Percentiles rank a stretch among this genome's conserved stretches.
These are phyloP conservation scores for Trebouxia sp. DNA, from an alignment of 139 green algal genomes.

Conservation along the genomic window DNA sequence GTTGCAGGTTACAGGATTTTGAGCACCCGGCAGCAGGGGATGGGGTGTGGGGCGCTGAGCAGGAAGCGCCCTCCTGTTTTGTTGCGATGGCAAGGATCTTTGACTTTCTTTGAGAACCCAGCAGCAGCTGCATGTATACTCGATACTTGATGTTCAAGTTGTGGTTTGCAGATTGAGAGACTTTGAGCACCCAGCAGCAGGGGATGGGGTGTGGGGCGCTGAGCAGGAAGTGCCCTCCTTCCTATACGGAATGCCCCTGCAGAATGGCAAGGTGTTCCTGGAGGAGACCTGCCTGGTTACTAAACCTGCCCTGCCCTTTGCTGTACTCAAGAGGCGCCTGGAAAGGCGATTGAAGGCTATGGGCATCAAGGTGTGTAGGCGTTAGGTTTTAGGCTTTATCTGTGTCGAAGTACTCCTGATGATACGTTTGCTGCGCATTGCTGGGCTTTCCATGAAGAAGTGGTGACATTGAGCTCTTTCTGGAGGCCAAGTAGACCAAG, in stretches of 20 bases:
- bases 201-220: conserved; percentile 74
- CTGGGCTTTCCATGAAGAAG: neutral
- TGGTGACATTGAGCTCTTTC: neutral
- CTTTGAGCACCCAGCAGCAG: conserved; percentile 65
- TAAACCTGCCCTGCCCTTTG: conserved; percentile 79
- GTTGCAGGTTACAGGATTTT: conserved; percentile 39
- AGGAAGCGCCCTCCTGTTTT: no score
- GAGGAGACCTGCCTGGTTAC: conserved; percentile 87
- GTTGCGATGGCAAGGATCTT: no score
- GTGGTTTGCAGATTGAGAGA: conserved; percentile 34
- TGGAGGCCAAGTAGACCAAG: no score
- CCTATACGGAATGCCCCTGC: conserved; percentile 81
- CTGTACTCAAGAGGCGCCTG: conserved; percentile 73
- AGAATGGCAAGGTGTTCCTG: conserved; percentile 69
- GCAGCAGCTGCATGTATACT: neutral
- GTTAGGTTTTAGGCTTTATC: neutral
- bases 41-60: conserved; percentile 77
- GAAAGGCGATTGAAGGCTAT: conserved; percentile 67
- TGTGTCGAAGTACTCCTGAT: no score
- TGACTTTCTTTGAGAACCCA: no score
- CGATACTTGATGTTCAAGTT: neutral
- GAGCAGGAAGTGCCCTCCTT: conserved; percentile 73
- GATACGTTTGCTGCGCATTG: neutral
- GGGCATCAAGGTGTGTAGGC: conserved; percentile 60
- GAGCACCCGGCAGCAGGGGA: conserved; percentile 70